These are phyloP conservation scores for Stephanodiscus triporus DNA, from an alignment of 108 stramenopile genomes.

Conservation along the genomic window DNA sequence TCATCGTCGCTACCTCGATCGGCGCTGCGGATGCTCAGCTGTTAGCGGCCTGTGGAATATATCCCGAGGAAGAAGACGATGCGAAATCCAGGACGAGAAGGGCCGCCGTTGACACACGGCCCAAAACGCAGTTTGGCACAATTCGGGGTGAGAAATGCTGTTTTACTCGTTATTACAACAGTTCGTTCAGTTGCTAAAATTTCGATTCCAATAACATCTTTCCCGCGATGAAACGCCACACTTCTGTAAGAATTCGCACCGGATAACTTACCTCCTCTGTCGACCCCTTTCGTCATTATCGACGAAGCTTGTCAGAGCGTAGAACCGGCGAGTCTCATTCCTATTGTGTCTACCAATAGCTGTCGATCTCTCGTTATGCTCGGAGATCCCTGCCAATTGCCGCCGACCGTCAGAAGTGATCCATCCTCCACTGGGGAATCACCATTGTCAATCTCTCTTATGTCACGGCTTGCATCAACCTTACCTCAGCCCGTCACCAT, in stretches of 20 bases:
- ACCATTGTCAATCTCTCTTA: slow-evolving; percentile 74
- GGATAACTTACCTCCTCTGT: slow-evolving; percentile 77
- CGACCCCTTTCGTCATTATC: slow-evolving; percentile 84
- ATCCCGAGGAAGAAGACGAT: slow-evolving; percentile 53
- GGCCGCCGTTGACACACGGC: slow-evolving; percentile 5
- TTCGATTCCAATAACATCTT: too few species aligned
- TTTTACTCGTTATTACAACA: too few species aligned
- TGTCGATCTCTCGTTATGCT: slow-evolving; percentile 81
- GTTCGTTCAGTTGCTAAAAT: too few species aligned
- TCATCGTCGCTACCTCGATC: slow-evolving; percentile 95
- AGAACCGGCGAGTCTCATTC: slow-evolving; percentile 91
- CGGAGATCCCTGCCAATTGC: slow-evolving; percentile 92
- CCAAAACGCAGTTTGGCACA: slow-evolving; percentile 36
- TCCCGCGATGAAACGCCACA: too few species aligned
- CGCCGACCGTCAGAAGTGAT: slow-evolving; percentile 78
- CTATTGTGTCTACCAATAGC: slow-evolving; percentile 78
- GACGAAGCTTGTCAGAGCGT: slow-evolving; percentile 95
- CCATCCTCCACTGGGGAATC: slow-evolving; percentile 52
- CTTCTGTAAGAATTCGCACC: slow-evolving; percentile 52
- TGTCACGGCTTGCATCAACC: slow-evolving; percentile 74
- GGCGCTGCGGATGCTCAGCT: slow-evolving; percentile 96
- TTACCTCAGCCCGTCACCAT: slow-evolving; percentile 70
- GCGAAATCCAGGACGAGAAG: slow-evolving; percentile 14
- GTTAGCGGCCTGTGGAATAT: slow-evolving; percentile 86
- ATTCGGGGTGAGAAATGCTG: slow-evolving; percentile 8